These are phyloP conservation scores for Dactylis glomerata DNA, from an alignment of 176 grass and related monocot species.

Conservation along the genomic window DNA sequence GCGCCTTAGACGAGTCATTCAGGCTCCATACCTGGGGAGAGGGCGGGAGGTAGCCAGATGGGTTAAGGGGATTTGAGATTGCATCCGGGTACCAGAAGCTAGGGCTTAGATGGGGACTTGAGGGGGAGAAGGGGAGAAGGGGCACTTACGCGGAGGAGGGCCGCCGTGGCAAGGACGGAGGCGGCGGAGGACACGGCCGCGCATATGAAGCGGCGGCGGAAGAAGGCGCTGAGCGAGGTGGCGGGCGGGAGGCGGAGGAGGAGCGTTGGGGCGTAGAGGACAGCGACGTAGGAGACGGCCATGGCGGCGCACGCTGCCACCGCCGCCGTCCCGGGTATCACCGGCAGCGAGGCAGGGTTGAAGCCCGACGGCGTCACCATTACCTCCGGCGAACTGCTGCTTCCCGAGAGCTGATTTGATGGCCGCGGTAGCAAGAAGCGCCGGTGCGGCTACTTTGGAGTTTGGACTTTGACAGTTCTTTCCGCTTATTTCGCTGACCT, in stretches of 20 bases:
- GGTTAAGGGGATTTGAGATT: neutral
- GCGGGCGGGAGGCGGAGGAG: constrained; percentile 56
- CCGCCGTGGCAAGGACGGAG: constrained; percentile 32
- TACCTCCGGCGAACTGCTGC: neutral
- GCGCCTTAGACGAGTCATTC: constrained; percentile 28
- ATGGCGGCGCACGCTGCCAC: constrained; percentile 50
- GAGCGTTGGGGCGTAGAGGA: constrained; percentile 57
- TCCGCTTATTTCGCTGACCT: no score
- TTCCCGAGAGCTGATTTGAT: neutral
- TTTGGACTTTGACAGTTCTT: no score
- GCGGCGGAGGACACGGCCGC: constrained; percentile 52
- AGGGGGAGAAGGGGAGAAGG: neutral
- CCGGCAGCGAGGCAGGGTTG: neutral
- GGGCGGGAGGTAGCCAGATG: neutral
- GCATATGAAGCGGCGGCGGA: constrained; percentile 63
- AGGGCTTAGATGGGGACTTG: neutral
- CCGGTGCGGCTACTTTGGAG: no score
- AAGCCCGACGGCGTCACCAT: constrained; percentile 7
- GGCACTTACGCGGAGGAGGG: constrained; percentile 52
- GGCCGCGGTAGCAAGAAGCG: no score
- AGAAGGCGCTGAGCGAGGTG: constrained; percentile 43
- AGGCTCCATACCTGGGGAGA: constrained; percentile 27
- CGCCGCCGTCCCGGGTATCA: constrained; percentile 28
- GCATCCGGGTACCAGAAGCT: neutral
- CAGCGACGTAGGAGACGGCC: constrained; percentile 60